Base-by-base conservation (phyloP, 23 red algal species). In the Chondrus crispus region DNA sequence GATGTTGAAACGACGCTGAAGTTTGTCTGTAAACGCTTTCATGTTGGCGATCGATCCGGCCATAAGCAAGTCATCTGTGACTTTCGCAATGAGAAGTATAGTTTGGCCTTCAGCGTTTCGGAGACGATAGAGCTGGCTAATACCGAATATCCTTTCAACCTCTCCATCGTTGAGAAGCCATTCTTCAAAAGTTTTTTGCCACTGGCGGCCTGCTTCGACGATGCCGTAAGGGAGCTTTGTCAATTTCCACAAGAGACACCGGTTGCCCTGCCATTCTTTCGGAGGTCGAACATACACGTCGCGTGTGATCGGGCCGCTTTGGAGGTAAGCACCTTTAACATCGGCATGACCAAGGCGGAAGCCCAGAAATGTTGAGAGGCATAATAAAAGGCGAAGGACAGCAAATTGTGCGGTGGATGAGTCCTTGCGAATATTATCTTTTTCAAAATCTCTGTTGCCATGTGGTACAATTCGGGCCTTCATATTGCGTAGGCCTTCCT, bases 191-290 rank as follows among this genome's bases (percentile, higher is more conserved):
- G 58, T 48, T 11, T 40, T 38, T 5, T 46, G 39, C 64, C 39
- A 88, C 28, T 74, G 84, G 19, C 84, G 14, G 11, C 24, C 84
- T 2, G 84, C 84, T 55, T 88, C 84, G 22, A 88, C 84, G 32
- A 88, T 75, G 40, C 64, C 64, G 18, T 88, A 51, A 6, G 37
- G 84, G 16, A 88, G 64, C 13, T 75, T 72, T 49, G 2, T 33
- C 28, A 74, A 64, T 35, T 88, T 88, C 64, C 84, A 74, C 24
- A 88, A 20, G 3, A 50, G 38, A 2, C 42, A 28, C 37, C 20
- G 48, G 22, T 54, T 74, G 45, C n/a, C 4, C 24, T 10, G 1
- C 26, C 55, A 57, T 40, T 88, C 19, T 48, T 20, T 41, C 2
- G 84, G 30, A 3, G 64, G 84, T 41, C 47, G 62, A 3, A 88